phyloP scores from a whole-genome alignment of 2,329 filamentous ascomycete species.

The Trichoderma simmonsii region DNA sequence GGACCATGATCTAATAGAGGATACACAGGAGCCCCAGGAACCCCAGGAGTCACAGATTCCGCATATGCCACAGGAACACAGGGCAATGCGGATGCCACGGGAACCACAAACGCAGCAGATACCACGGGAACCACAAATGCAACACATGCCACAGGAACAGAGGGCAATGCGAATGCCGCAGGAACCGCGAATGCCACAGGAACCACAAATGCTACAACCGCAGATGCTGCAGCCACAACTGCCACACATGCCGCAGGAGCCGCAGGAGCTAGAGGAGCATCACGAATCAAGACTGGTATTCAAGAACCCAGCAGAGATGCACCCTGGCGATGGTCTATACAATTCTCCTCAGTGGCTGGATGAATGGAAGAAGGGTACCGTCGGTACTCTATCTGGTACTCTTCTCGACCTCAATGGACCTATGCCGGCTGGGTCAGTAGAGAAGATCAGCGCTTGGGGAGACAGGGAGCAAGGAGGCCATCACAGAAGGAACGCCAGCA shows the following conservation, averaged over 20 bases:
- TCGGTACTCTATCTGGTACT: conserved; percentile 56
- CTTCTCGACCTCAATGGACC: conserved; percentile 56
- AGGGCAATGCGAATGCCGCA: background rate
- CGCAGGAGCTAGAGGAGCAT: background rate
- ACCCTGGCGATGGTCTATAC: conserved; percentile 56
- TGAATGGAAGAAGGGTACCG: conserved; percentile 68
- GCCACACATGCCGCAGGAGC: background rate
- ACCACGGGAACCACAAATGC: background rate
- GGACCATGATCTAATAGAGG: conserved; percentile 1
- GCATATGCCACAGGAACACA: background rate
- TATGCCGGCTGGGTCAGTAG: conserved; percentile 26
- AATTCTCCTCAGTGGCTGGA: conserved; percentile 59
- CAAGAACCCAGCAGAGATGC: conserved; percentile 41
- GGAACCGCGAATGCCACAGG: background rate
- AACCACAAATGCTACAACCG: background rate
- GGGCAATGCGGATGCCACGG: background rate
- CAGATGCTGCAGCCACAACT: background rate
- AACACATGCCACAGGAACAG: background rate
- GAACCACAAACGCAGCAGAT: background rate
- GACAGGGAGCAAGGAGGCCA: conserved; percentile 49
- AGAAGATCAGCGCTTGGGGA: conserved; percentile 71
- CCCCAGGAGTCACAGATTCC: background rate
- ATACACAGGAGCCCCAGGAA: conserved; percentile 1
- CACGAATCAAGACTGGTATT: conserved; percentile 38
- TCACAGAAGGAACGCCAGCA: conserved; percentile 46